Base-by-base conservation (phyloP, 768 basidiomycete species). In the Termitomyces eurrhizus region DNA sequence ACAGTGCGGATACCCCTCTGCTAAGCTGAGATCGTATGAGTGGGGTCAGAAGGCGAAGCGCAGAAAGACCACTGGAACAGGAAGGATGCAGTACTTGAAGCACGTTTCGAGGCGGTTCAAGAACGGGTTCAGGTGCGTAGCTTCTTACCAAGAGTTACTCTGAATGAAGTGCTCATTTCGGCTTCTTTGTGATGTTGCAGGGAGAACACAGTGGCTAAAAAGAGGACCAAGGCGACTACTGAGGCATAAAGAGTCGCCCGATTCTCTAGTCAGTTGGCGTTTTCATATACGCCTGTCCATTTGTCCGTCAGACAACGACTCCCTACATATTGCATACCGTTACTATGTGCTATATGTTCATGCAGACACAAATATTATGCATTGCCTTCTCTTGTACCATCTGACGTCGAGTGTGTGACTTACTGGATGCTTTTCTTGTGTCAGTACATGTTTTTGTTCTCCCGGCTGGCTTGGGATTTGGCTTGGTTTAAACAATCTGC, bases 1-100 rank as follows among this genome's bases (percentile, higher is more conserved):
- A 26, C 91, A 93, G 74, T 98, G 97, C 75, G 97, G 96, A 60
- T 98, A 94, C 80, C 97, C 97, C 49, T 79, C 93, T 58, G 95
- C 97, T 58, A 98, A 93, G 80, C 78, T 96, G 69, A 88, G 96
- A 71, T 95, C 93, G 70, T 98, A 87, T 78, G 91, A 98, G 79
- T 98, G 97, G 97, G 94, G 95, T 67, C 84, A 88, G 74, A 99
- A 99, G 86, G 97, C 97, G 57, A 98, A 98, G 88, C 90, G 97
- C 78, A 90, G 96, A 87, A 97, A 96, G 89, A 98, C 96, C 52
- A 98, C 97, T 61, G 97, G 97, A 62, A 95, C 96, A 66, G 96
- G 96, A 66, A 84, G 95, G 72, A 97, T 97, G 95, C 80, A 82
- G 62, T 87, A 94, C 84, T 83, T 98, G 77, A 97, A 95, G 83